Conservation (phyloP, 2,329 filamentous ascomycete species). For the Colletotrichum filicis region DNA sequence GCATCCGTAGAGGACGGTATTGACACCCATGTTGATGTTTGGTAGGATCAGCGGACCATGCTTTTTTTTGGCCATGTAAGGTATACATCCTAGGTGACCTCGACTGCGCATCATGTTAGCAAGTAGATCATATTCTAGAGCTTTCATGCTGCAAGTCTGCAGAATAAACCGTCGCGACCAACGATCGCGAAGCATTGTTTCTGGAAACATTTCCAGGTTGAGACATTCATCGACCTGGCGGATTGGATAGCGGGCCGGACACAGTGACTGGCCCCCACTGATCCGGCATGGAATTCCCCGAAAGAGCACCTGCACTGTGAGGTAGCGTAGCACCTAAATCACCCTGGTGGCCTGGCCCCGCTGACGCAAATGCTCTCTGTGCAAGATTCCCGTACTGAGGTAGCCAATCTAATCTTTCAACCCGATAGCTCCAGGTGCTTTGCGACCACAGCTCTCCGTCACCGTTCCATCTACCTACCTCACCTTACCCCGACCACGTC, state of each 20-base stretch:
- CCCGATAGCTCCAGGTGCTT: constrained; percentile 14
- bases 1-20: background rate
- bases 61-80: background rate
- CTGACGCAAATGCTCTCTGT: constrained; percentile 24
- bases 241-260: background rate
- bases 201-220: background rate
- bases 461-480: background rate
- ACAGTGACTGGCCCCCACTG: background rate
- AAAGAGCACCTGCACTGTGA: background rate
- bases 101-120: background rate
- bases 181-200: background rate
- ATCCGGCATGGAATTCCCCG: background rate
- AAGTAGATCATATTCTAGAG: background rate
- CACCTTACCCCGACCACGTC: background rate
- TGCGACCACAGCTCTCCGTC: background rate
- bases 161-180: background rate
- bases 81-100: background rate
- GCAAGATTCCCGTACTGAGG: constrained; percentile 14
- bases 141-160: background rate
- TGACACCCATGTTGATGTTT: background rate
- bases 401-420: constrained; percentile 18
- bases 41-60: background rate
- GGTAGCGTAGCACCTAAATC: background rate
- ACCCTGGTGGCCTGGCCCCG: constrained; percentile 6
- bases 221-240: background rate